A percentile compares a stretch with the other conserved stretches of the same genome.
These are phyloP conservation scores for Pseudozyma flocculosa DNA, from an alignment of 1,284 basidiomycete genomes.

Conservation along the genomic window DNA sequence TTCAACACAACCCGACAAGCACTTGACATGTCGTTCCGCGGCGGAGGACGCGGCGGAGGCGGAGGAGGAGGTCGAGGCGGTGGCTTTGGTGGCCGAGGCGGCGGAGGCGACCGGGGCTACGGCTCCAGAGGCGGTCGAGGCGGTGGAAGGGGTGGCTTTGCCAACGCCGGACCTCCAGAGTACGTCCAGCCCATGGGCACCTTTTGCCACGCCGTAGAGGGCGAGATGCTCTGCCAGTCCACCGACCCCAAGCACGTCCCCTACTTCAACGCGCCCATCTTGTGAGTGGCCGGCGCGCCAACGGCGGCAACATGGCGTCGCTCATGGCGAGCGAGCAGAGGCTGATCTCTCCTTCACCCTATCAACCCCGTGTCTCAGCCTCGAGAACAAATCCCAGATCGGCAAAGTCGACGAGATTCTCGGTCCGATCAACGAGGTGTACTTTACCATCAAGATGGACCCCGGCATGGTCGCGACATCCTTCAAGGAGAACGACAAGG, in stretches of 20 bases:
- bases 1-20: too few relatives aligned
- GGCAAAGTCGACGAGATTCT: conserved; percentile 96
- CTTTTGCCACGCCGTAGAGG: conserved; percentile 78
- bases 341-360: too few relatives aligned
- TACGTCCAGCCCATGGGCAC: conserved; percentile 55
- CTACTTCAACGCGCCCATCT: conserved; percentile 99
- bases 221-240: conserved; percentile 94
- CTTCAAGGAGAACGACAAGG: conserved; percentile 97
- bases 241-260: conserved; percentile 70
- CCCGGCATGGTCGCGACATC: conserved; percentile 91
- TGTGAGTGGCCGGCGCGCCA: too few relatives aligned
- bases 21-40: conserved; percentile 45
- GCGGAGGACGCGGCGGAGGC: conserved; percentile 43
- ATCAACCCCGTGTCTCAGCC: conserved; percentile 56
- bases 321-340: too few relatives aligned
- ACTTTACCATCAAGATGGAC: conserved; percentile 96
- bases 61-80: conserved; percentile 32
- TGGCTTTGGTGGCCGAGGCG: conserved; percentile 30
- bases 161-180: conserved; percentile 52
- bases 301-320: too few relatives aligned
- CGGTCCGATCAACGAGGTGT: conserved; percentile 97
- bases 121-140: conserved; percentile 45
- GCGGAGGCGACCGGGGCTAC: conserved; percentile 44
- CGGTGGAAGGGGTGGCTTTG: conserved; percentile 42
- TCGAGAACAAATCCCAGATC: conserved; percentile 94